Base-by-base conservation (phyloP, 805 yeast species). In the Teunomyces kruisii region DNA sequence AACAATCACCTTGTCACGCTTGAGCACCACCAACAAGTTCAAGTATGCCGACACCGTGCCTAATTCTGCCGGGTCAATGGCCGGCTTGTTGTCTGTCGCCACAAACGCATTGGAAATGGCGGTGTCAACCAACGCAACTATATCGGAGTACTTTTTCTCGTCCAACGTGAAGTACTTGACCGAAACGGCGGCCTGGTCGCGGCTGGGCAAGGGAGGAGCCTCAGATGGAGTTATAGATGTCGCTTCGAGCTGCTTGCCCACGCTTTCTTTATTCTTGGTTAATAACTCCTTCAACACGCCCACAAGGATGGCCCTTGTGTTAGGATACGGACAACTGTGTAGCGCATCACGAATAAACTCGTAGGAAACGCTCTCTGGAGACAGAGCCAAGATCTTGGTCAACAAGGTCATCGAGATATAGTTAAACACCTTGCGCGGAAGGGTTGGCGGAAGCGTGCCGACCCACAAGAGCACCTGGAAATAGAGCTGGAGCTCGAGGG, bases 211-310 rank as follows among this genome's bases (percentile, higher is more conserved):
- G 7, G 61, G 53, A 1, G 62, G 62, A 2, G 55, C 28, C 12
- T 8, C 28, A 8, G 9, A 5, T 26, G 28, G 12, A 8, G 28
- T 10, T 8, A 26, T 5, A 26, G 28, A 26, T 9, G 28, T 26
- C 9, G 28, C 6, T 37, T 35, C 15, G 30, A 22, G 15, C 44
- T 32, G 46, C 43, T 14, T 38, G 28, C 12, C 28, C 19, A 14
- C 15, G n/a, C 33, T 44, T 6, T 32, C 24, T 51, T 50, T 55
- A 13, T 56, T 55, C 49, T 77, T 74, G 4, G 75, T 54, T 51
- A 82, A 61, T 50, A 89, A 70, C 53, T 84, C 88, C 59, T 85
- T 88, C 56, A 89, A 74, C 17, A 88, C 80, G 3, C 84, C 80
- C 13, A 88, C 75, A 30, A 81, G 65, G 3, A 81, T 81, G 17